Evolutionary conservation across 768 basidiomycete genomes (phyloP), one percentile per base, ranked within the genome.

Genomic region (Lentinus brumalis): DNA sequence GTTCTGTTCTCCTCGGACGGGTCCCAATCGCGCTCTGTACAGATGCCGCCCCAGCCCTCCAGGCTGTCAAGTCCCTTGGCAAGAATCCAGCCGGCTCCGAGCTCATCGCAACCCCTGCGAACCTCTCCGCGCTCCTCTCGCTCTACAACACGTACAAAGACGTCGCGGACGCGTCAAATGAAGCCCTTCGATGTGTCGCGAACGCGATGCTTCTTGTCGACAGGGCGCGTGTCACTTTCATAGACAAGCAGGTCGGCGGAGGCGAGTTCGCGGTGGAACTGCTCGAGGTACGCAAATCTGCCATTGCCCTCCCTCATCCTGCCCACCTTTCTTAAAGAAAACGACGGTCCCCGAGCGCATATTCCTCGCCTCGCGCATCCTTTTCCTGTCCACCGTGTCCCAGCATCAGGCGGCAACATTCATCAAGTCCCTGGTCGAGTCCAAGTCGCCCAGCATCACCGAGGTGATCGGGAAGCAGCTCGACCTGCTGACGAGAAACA

Each of bases 151-250:
- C 79, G 6, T 80, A 87, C 69, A 86, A 86, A 59, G 81, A 85
- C 56, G 80, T 85, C 42, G 69, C 71, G 3, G 86, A 87, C 12
- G 87, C 86, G 2, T 77, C 83, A 4, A 83, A 81, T 46, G 89
- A 92, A 74, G 88, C 89, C 1, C 77, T 93, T 47, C 80, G 89
- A 56, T 91, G 84, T 54, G 79, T 93, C 29, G 93, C 94, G 8
- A 96, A 96, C 70, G 83, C 90, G 0, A 73, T 94, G 3, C 80
- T 94, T 18, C 81, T 93, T 58, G 76, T 88, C 53, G 88, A 89
- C 60, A 69, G 74, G 14, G 86, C 87, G 2, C 83, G 92, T 53
- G 69, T 71, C 18, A 83, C 82, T 0, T 84, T 89, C 66, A 69
- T 89, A 31, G 75, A 73, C 50, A 77, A 80, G 49, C 81, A 83